Conservation (phyloP, 2,329 filamentous ascomycete species). For the Fusarium succisae region DNA sequence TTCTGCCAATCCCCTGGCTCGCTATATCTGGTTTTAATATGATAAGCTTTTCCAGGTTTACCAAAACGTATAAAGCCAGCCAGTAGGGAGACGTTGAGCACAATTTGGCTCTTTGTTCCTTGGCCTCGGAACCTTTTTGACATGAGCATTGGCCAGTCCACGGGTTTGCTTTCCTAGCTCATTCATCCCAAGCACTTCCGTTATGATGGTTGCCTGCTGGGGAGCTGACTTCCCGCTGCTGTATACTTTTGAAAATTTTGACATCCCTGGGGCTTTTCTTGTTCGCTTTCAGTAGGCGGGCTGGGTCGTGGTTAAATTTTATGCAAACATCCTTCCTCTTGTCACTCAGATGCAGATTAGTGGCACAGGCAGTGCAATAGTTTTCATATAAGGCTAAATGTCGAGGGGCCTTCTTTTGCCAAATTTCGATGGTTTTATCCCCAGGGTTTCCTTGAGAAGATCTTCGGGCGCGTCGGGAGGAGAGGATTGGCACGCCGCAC, state of each 20-base stretch:
- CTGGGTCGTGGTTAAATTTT: rapidly evolving
- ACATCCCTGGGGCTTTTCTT: rapidly evolving
- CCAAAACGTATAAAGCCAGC: neutral
- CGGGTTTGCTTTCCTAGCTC: neutral
- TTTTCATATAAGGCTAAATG: neutral
- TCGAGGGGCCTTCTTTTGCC: neutral
- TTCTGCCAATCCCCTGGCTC: neutral
- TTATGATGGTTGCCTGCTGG: neutral
- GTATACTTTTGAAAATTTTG: too few species aligned
- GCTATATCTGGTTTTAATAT: neutral
- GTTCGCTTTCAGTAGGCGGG: too few species aligned
- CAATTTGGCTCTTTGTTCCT: rapidly evolving
- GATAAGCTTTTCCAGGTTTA: neutral
- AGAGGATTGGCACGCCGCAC: neutral
- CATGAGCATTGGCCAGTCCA: neutral
- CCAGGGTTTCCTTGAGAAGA: too few species aligned
- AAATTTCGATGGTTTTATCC: rapidly evolving
- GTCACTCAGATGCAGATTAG: neutral
- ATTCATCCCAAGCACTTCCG: neutral
- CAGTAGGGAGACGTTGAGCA: neutral
- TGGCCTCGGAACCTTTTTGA: neutral
- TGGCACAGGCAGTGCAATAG: neutral
- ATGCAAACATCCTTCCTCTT: too few species aligned
- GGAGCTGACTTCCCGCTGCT: rapidly evolving
- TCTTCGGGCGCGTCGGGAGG: rapidly evolving